Percentiles rank a stretch among this genome's conserved stretches.
phyloP scores from a whole-genome alignment of 805 yeast genomes.

The Lipomyces sp. region DNA sequence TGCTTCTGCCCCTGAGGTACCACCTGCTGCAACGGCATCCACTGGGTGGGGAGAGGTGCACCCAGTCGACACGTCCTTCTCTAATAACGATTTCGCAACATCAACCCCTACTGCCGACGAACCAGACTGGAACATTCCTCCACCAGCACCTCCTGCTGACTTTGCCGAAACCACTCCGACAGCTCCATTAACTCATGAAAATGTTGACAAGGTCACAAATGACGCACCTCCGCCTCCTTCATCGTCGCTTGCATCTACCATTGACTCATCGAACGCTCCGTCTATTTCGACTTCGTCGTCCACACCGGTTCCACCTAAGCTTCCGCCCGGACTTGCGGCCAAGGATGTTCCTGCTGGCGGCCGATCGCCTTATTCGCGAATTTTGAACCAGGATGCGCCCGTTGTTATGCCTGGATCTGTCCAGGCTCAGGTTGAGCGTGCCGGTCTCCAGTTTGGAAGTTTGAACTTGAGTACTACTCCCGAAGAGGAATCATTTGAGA shows the following conservation, averaged over 20 bases:
- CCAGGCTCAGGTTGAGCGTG: constrained; percentile 52
- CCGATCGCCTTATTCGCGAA: constrained; percentile 44
- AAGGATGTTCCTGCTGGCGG: constrained; percentile 13
- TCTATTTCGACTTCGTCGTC: constrained; percentile 25
- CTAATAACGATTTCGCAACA: neutral
- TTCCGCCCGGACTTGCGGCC: constrained; percentile 37
- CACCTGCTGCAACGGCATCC: constrained; percentile 28
- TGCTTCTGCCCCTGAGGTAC: constrained; percentile 23
- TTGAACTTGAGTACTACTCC: constrained; percentile 47
- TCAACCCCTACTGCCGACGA: constrained; percentile 6
- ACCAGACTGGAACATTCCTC: constrained; percentile 18
- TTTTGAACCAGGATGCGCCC: constrained; percentile 51
- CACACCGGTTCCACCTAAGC: constrained; percentile 36
- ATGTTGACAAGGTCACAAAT: constrained; percentile 36
- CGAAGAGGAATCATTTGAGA: constrained; percentile 25
- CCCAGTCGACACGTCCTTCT: constrained; percentile 5
- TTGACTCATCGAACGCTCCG: constrained; percentile 19
- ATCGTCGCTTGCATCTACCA: constrained; percentile 40
- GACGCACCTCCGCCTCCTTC: constrained; percentile 38
- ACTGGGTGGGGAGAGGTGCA: constrained; percentile 15
- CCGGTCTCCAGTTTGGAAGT: constrained; percentile 69
- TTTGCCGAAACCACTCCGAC: constrained; percentile 23
- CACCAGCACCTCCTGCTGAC: constrained; percentile 7
- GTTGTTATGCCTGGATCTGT: constrained; percentile 60
- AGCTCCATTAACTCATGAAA: constrained; percentile 36